Evolutionary conservation across 2,329 filamentous ascomycete species (phyloP).

Genomic region (Biscogniauxia sp.): DNA sequence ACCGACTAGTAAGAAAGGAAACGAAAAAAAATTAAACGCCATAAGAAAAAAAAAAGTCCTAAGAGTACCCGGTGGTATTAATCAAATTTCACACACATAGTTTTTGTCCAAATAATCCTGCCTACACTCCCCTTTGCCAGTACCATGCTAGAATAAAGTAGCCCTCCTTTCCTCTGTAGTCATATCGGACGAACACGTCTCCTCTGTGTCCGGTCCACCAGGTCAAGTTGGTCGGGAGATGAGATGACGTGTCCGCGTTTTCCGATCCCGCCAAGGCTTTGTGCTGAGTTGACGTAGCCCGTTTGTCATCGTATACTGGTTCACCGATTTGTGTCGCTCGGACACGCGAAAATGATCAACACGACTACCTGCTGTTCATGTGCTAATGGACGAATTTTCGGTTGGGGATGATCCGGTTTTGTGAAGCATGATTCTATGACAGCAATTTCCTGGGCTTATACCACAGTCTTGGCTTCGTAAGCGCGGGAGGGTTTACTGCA

Average conservation of each 20-base stretch:
- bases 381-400: not conserved
- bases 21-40: not conserved
- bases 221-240: not conserved
- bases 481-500: not conserved
- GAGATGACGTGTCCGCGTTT: not conserved
- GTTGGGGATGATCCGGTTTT: not conserved
- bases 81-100: not conserved
- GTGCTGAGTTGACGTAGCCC: not conserved
- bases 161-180: not conserved
- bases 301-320: not conserved
- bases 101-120: not conserved
- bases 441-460: not conserved
- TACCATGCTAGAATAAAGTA: too few relatives aligned
- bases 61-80: not conserved
- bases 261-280: not conserved
- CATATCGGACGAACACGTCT: not conserved
- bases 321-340: not conserved
- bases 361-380: not conserved
- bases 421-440: not conserved
- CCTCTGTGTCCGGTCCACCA: not conserved
- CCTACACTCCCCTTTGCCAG: not conserved
- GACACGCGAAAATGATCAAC: not conserved
- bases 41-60: not conserved
- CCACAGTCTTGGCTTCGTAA: not conserved
- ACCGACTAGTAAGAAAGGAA: not conserved